Conservation (phyloP, 1,139 yeast species). For the Entelexis paramagnoliae region DNA sequence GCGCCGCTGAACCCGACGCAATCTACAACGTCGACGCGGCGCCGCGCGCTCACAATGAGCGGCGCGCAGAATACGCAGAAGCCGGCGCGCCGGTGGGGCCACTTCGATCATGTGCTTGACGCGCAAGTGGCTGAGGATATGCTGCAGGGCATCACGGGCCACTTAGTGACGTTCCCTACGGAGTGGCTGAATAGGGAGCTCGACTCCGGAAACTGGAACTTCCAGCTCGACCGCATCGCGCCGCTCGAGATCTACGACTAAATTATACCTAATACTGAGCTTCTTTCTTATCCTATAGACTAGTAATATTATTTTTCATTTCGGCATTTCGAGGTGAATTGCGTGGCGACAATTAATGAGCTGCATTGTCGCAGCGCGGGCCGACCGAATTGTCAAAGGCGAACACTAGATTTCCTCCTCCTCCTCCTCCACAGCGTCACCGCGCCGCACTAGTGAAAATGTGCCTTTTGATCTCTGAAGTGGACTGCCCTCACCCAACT, state of each 20-base stretch:
- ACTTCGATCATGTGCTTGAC: slow-evolving; percentile 49
- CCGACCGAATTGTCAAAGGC: no score
- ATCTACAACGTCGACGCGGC: slow-evolving; percentile 6
- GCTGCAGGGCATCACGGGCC: slow-evolving; percentile 70
- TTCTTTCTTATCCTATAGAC: neutral
- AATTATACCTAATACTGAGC: neutral
- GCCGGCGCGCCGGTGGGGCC: slow-evolving; percentile 22
- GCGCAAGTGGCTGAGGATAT: slow-evolving; percentile 67
- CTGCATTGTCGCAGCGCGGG: no score
- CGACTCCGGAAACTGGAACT: slow-evolving; percentile 84
- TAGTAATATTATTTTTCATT: neutral
- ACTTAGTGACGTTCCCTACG: slow-evolving; percentile 78
- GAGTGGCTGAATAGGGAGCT: slow-evolving; percentile 84
- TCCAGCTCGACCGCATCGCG: slow-evolving; percentile 84
- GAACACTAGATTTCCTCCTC: no score
- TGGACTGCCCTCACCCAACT: slow-evolving; percentile 3
- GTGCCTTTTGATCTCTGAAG: neutral
- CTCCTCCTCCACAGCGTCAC: no score
- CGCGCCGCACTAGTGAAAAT: neutral
- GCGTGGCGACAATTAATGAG: no score
- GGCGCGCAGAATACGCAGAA: slow-evolving; percentile 1
- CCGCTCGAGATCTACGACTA: slow-evolving; percentile 90
- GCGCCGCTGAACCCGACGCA: slow-evolving; percentile 4
- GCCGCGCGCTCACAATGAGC: slow-evolving; percentile 7
- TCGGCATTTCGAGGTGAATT: no score